These are phyloP conservation scores for Zizania palustris DNA, from an alignment of 202 grass and related monocot species.

Conservation along the genomic window DNA sequence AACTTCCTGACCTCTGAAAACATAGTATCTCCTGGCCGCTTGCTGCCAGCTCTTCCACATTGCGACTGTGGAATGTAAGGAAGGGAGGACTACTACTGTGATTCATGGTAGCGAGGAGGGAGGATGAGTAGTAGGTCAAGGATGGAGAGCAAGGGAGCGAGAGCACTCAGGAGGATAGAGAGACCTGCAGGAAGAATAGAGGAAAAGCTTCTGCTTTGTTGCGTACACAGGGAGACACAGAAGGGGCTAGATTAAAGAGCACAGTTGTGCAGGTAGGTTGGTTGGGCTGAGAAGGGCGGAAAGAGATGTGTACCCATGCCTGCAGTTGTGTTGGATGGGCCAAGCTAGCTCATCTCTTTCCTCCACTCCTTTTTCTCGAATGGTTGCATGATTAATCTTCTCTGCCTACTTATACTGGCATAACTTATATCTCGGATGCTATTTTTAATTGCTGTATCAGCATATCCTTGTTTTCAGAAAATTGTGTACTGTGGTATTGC, in stretches of 20 bases:
- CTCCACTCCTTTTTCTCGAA: background rate
- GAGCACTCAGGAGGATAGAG: no score
- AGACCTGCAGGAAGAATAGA: no score
- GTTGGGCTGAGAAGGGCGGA: background rate
- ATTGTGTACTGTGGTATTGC: background rate
- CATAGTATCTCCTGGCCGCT: no score
- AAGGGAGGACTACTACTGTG: no score
- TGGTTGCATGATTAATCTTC: background rate
- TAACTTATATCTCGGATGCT: background rate
- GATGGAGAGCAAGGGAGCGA: no score
- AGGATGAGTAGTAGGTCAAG: no score
- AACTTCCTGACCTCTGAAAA: no score
- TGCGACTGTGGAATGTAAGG: no score
- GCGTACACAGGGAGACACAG: no score
- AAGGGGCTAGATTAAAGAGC: background rate
- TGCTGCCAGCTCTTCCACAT: no score
- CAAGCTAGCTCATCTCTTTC: background rate
- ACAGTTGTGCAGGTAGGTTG: background rate
- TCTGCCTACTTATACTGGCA: background rate
- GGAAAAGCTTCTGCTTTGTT: no score
- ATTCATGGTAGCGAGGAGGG: no score
- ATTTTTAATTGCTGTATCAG: background rate
- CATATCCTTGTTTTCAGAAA: background rate
- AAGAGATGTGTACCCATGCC: background rate
- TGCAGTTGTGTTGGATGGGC: background rate